Conservation (phyloP, 2,329 filamentous ascomycete species). For the Trichoderma pleuroti region DNA sequence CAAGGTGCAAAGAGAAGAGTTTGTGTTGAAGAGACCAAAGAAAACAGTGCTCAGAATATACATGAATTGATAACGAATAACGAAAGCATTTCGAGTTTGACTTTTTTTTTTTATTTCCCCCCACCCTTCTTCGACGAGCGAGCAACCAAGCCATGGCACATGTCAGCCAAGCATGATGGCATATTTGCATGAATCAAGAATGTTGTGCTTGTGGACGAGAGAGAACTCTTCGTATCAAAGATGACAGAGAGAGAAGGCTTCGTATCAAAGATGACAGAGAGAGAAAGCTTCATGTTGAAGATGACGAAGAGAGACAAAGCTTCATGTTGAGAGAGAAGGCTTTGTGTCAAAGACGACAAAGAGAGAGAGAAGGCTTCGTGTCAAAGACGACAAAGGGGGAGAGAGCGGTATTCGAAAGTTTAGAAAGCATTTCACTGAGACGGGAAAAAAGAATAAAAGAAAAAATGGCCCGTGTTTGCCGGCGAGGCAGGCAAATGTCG, state of each 20-base stretch:
- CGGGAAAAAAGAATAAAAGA: neutral
- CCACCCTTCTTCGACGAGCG: conserved; percentile 10
- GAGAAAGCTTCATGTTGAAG: no score
- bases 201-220: neutral
- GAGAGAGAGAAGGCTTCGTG: no score
- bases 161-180: neutral
- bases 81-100: conserved; percentile 3
- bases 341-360: neutral
- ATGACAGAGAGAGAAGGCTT: neutral
- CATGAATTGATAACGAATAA: neutral
- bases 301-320: no score
- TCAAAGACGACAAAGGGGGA: neutral
- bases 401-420: neutral
- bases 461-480: neutral
- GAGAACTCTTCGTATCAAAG: neutral
- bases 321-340: no score
- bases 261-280: no score
- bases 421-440: conserved; percentile 22
- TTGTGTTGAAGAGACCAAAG: neutral
- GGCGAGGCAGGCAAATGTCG: neutral
- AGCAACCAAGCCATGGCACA: neutral
- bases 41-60: neutral
- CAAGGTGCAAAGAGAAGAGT: neutral
- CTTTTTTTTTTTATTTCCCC: neutral
- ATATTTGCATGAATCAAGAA: neutral